Evolutionary conservation across 169 alveolate species (phyloP).

Genomic region (Cryptosporidium felis): DNA sequence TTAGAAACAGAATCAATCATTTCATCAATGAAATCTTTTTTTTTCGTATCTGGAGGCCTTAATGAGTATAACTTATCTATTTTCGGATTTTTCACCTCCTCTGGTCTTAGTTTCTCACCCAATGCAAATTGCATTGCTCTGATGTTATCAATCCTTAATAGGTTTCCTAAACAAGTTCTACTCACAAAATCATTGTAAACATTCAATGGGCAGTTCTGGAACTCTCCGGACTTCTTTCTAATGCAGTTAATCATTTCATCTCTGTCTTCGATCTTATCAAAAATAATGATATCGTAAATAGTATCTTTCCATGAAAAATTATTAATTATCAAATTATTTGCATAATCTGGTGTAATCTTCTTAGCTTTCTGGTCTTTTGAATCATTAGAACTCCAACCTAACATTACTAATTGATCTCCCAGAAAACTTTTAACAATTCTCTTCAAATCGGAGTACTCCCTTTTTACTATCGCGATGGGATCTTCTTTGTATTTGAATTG

Average conservation of each 20-base stretch:
- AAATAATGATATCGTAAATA: constrained; percentile 40
- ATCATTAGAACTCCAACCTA: constrained; percentile 31
- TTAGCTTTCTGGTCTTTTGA: not conserved
- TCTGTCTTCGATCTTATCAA: constrained; percentile 62
- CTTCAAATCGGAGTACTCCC: constrained; percentile 34
- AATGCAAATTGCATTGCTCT: constrained; percentile 56
- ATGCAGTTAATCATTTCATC: constrained; percentile 37
- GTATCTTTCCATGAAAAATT: constrained; percentile 19
- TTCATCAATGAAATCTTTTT: constrained; percentile 32
- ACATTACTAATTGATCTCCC: constrained; percentile 54
- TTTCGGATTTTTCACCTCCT: constrained; percentile 13
- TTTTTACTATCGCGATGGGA: constrained; percentile 26
- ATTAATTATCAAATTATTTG: not conserved
- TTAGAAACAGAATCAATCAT: constrained; percentile 25
- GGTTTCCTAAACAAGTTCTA: constrained; percentile 17
- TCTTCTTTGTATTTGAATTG: constrained; percentile 48
- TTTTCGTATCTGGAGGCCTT: constrained; percentile 11
- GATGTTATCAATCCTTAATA: constrained; percentile 40
- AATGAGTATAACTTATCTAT: constrained; percentile 39
- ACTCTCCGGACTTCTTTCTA: constrained; percentile 15
- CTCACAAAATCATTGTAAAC: constrained; percentile 41
- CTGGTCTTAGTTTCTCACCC: constrained; percentile 10
- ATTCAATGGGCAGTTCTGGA: not conserved
- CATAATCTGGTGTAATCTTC: not conserved
- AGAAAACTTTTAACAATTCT: constrained; percentile 43